Evolutionary conservation across 192 early-diverging fungal species (phyloP).

Genomic region (Pilobolus umbonatus): DNA sequence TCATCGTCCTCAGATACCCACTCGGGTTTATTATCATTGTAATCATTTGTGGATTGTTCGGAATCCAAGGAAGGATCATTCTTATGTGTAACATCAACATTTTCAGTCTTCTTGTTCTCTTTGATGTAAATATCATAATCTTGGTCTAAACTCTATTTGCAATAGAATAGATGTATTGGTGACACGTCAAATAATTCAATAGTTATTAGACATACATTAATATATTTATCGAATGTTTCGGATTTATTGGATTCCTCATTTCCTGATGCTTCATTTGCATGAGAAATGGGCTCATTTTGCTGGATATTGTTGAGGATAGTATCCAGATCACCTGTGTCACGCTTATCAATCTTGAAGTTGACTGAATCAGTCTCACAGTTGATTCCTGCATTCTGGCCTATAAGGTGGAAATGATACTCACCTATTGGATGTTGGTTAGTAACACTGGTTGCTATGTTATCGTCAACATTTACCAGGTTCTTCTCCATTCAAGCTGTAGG

Average conservation of each 20-base stretch:
- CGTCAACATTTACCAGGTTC: neutral
- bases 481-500: neutral
- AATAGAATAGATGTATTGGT: neutral
- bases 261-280: neutral
- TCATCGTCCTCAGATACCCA: neutral
- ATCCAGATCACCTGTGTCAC: neutral
- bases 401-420: slow-evolving; percentile 16
- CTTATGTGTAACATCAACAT: slow-evolving; percentile 10
- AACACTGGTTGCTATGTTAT: neutral
- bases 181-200: neutral
- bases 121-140: slow-evolving; percentile 11
- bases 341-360: slow-evolving; percentile 10
- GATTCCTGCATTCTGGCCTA: neutral
- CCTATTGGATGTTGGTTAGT: neutral
- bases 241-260: neutral
- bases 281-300: neutral
- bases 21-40: neutral
- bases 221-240: slow-evolving; percentile 1
- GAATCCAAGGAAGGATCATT: slow-evolving; percentile 1
- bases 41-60: neutral
- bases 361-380: slow-evolving; percentile 11
- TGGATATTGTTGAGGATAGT: neutral
- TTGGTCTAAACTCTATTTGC: slow-evolving; percentile 1
- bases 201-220: slow-evolving; percentile 3
- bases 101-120: slow-evolving; percentile 7